Evolutionary conservation across 148 eudicot genomes (phyloP), one percentile per base, ranked within the genome.

Genomic region (Polygonum aviculare): DNA sequence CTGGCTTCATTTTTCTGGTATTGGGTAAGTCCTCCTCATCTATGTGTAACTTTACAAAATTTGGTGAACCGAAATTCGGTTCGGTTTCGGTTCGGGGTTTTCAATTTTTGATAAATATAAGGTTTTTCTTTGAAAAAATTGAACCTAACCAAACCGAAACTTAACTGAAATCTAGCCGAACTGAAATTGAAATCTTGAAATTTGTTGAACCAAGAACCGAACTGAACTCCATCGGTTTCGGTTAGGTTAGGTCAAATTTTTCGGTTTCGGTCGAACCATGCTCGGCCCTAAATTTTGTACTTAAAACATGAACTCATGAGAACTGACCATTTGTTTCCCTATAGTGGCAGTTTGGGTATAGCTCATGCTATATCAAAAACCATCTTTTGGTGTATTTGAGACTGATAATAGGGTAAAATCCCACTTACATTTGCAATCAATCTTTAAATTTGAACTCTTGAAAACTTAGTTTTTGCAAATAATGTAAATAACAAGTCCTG

Each of bases 261-360:
- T 26, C 31, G 31, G 31, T 26, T 26, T 26, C 31, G 31, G 1
- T 26, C 31, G 0, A 26, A 26, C 31, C 31, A 26, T 26, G 31
- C 31, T 26, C 31, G 1, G 31, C 31, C 1, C 31, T 26, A 26
- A 26, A 26, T 0, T 14, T 67, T 67, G 21, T 16, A 35, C n/a
- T 15, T 33, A 26, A 12, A 31, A 0, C 69, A 63, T 63, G 38
- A 7, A 33, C 33, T 33, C 36, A 2, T 8, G 12, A 4, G 16
- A 67, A 14, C n/a, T 35, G 15, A 3, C 72, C 5, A 9, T 1
- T 67, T 67, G 8, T 36, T 67, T 67, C 38, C 12, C 81, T 80
- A 45, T 91, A 95, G 99, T 95, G 99, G 99, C 99, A 95, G 80
- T 95, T 95, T 79, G 99, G 99, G 18, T 95, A 90, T 74, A 80